Conservation (phyloP, 2,329 filamentous ascomycete species). For the Pseudogymnoascus sp. region DNA sequence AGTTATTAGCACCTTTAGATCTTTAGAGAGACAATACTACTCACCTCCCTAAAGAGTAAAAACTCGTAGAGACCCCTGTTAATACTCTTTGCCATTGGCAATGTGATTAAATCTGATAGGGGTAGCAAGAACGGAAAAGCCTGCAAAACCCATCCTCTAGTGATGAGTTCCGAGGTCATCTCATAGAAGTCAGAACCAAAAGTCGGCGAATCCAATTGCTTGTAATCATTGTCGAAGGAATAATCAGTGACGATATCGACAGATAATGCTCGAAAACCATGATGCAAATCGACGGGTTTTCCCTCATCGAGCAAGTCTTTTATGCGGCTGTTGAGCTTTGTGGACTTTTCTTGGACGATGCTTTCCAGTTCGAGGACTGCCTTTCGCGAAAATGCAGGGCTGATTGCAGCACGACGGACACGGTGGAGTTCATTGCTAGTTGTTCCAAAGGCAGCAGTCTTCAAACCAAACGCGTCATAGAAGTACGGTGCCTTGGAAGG, state of each 20-base stretch:
- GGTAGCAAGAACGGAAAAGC: background rate
- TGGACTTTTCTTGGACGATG: conserved; percentile 22
- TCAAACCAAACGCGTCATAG: conserved; percentile 14
- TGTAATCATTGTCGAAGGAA: conserved; percentile 25
- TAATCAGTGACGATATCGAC: conserved; percentile 29
- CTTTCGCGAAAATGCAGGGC: conserved; percentile 26
- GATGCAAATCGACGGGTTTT: conserved; percentile 23
- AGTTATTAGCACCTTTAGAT: background rate
- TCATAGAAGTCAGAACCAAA: background rate
- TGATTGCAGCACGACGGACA: conserved; percentile 16
- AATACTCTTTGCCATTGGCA: background rate
- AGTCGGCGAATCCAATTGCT: conserved; percentile 22
- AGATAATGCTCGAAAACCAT: conserved; percentile 24
- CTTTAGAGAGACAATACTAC: background rate
- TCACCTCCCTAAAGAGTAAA: background rate
- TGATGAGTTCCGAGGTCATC: conserved; percentile 19
- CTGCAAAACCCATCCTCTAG: background rate
- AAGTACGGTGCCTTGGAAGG: conserved; percentile 15
- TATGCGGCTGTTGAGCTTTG: conserved; percentile 17
- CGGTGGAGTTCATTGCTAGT: conserved; percentile 18
- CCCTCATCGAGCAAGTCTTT: conserved; percentile 12
- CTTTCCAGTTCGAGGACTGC: conserved; percentile 24
- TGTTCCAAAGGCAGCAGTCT: conserved; percentile 15
- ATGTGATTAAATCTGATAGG: background rate
- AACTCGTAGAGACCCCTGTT: background rate